Conservation (phyloP, 75 land plant species). For the Cryptomeria japonica region DNA sequence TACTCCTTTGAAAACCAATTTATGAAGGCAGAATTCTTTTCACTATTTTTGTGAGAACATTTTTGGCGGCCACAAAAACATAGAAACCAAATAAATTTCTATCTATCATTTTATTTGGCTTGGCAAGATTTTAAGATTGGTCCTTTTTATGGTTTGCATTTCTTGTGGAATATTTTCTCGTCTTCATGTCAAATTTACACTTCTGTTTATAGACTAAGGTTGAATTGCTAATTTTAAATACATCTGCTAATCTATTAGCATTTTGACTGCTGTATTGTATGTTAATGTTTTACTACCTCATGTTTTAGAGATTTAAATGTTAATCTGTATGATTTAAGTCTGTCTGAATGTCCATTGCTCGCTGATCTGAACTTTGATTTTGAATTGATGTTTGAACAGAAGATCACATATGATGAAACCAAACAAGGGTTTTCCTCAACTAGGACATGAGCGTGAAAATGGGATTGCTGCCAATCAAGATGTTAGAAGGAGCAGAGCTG, state of each 20-base stretch:
- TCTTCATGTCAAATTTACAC: too few relatives aligned
- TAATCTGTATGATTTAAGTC: background rate
- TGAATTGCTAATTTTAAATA: background rate
- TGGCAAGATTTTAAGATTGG: background rate
- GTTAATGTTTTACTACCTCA: background rate
- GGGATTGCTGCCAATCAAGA: constrained; percentile 17
- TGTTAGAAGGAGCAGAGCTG: constrained; percentile 6
- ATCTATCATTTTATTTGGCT: background rate
- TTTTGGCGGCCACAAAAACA: background rate
- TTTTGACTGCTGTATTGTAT: background rate
- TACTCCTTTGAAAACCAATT: background rate
- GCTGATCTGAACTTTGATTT: background rate
- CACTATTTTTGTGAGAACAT: background rate
- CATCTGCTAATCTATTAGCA: background rate
- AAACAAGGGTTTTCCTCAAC: constrained; percentile 21
- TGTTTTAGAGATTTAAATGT: background rate
- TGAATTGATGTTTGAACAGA: constrained; percentile 17
- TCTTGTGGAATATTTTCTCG: background rate
- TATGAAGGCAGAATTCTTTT: background rate
- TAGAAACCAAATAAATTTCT: background rate
- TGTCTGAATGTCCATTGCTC: background rate
- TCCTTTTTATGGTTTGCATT: background rate
- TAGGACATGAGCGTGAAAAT: constrained; percentile 12
- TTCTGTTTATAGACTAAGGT: background rate
- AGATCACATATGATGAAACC: constrained; percentile 14